Evolutionary conservation across 495 filamentous ascomycete species (phyloP).

Genomic region (Cudoniella acicularis): DNA sequence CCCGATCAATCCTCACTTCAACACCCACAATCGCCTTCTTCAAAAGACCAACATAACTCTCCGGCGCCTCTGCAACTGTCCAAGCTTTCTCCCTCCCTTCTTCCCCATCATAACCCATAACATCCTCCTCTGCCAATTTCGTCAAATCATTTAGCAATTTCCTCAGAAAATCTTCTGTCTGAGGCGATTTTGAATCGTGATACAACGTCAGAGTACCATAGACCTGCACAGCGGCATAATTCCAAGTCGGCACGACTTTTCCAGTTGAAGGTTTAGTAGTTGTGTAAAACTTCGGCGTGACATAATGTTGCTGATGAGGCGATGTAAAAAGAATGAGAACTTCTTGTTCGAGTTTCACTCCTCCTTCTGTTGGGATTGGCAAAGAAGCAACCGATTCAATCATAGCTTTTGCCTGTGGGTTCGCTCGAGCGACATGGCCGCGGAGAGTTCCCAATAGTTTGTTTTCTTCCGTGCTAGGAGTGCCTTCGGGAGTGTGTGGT

Average conservation of each 20-base stretch:
- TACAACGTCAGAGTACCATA: slow-evolving; percentile 49
- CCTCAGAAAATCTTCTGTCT: slow-evolving; percentile 38
- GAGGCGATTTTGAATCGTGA: slow-evolving; percentile 33
- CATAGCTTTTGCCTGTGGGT: slow-evolving; percentile 54
- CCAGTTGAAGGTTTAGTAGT: slow-evolving; percentile 51
- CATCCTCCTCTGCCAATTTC: slow-evolving; percentile 35
- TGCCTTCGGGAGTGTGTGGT: background rate
- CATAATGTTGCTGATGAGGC: slow-evolving; percentile 44
- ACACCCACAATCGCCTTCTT: slow-evolving; percentile 54
- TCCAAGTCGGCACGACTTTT: slow-evolving; percentile 62
- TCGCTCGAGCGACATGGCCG: slow-evolving; percentile 52
- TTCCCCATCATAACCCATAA: slow-evolving; percentile 46
- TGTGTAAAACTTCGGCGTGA: slow-evolving; percentile 58
- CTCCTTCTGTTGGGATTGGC: too few relatives aligned
- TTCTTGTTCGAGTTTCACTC: slow-evolving; percentile 32
- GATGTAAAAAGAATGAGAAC: slow-evolving; percentile 53
- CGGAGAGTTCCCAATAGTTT: slow-evolving; percentile 37
- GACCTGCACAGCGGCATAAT: slow-evolving; percentile 54
- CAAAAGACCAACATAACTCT: slow-evolving; percentile 41
- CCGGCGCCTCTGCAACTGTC: slow-evolving; percentile 48
- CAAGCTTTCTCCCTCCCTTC: slow-evolving; percentile 34
- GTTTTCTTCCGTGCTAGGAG: slow-evolving; percentile 16
- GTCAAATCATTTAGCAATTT: slow-evolving; percentile 47
- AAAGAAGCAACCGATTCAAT: too few relatives aligned
- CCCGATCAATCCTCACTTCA: slow-evolving; percentile 42